Evolutionary conservation across 2,329 filamentous ascomycete species (phyloP).

Genomic region (Dendrostoma leiphaemia): DNA sequence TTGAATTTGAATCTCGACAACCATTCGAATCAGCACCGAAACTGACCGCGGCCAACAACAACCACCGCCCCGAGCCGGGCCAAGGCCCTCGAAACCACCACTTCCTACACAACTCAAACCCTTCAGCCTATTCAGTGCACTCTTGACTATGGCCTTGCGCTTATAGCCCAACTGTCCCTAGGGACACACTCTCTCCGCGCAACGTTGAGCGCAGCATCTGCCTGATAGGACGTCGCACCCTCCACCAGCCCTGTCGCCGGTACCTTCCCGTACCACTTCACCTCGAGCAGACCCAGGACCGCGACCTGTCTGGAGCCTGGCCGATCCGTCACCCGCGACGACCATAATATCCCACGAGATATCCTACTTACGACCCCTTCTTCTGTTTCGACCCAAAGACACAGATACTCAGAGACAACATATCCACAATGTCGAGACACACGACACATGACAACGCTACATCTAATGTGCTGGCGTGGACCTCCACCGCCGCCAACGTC

Average conservation of each 20-base stretch:
- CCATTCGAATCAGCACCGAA: slow-evolving; percentile 11
- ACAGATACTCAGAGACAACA: background rate
- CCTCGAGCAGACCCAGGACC: slow-evolving; percentile 4
- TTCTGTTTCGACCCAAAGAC: slow-evolving; percentile 4
- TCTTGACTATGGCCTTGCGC: slow-evolving; percentile 25
- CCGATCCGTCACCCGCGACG: slow-evolving; percentile 1
- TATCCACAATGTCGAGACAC: slow-evolving; percentile 27
- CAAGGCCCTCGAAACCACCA: slow-evolving; percentile 12
- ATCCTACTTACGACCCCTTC: slow-evolving; percentile 6
- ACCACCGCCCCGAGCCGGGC: slow-evolving; percentile 3
- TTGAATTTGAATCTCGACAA: background rate
- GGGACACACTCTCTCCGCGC: slow-evolving; percentile 35
- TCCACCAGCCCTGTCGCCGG: slow-evolving; percentile 3
- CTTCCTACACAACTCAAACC: slow-evolving; percentile 11
- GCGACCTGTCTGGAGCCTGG: slow-evolving; percentile 10
- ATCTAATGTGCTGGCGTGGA: slow-evolving; percentile 45
- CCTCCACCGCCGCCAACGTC: slow-evolving; percentile 41
- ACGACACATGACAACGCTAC: slow-evolving; percentile 34
- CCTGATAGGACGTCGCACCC: slow-evolving; percentile 15
- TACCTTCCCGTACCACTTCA: background rate
- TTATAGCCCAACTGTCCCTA: slow-evolving; percentile 41
- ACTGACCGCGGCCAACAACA: slow-evolving; percentile 8
- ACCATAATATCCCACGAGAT: slow-evolving; percentile 12
- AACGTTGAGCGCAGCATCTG: slow-evolving; percentile 20
- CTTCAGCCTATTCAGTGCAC: slow-evolving; percentile 8